phyloP scores from a whole-genome alignment of 2,329 filamentous ascomycete species.

The Trichoderma sp. region DNA sequence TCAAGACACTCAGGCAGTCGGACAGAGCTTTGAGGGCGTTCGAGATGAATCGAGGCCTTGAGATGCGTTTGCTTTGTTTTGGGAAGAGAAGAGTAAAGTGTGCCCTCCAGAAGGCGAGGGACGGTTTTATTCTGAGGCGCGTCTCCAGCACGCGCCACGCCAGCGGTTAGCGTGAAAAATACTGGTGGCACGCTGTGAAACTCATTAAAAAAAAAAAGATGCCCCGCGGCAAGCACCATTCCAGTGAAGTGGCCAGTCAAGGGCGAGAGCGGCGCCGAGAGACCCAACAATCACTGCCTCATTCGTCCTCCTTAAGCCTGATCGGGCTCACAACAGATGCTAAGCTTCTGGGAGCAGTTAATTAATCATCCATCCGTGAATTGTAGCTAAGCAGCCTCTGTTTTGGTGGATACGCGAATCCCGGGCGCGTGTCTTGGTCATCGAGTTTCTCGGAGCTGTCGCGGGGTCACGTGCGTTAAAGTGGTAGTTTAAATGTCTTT shows the following conservation, averaged over 20 bases:
- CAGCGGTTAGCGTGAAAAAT: conserved; percentile 36
- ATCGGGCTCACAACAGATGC: conserved; percentile 7
- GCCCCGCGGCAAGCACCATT: conserved; percentile 16
- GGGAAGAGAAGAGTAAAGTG: conserved; percentile 21
- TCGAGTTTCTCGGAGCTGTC: background rate
- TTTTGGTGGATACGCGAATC: conserved; percentile 20
- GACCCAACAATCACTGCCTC: conserved; percentile 11
- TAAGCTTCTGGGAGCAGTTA: background rate
- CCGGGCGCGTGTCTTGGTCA: conserved; percentile 17
- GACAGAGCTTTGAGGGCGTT: conserved; percentile 12
- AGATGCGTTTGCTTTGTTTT: conserved; percentile 21
- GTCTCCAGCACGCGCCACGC: conserved; percentile 36
- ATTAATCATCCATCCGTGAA: background rate
- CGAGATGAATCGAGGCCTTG: conserved; percentile 18
- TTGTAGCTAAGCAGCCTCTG: background rate
- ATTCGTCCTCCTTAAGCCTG: conserved; percentile 11
- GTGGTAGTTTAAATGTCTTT: background rate
- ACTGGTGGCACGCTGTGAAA: conserved; percentile 21
- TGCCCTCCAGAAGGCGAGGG: conserved; percentile 27
- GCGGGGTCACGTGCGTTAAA: conserved; percentile 9
- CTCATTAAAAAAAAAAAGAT: conserved; percentile 12
- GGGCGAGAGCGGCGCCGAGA: conserved; percentile 2
- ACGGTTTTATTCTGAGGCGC: conserved; percentile 39
- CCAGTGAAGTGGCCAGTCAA: conserved; percentile 18
- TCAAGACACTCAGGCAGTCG: conserved; percentile 27